Evolutionary conservation across 306 rosid genomes (phyloP), one percentile per base, ranked within the genome.

Genomic region (Dryas drummondii): DNA sequence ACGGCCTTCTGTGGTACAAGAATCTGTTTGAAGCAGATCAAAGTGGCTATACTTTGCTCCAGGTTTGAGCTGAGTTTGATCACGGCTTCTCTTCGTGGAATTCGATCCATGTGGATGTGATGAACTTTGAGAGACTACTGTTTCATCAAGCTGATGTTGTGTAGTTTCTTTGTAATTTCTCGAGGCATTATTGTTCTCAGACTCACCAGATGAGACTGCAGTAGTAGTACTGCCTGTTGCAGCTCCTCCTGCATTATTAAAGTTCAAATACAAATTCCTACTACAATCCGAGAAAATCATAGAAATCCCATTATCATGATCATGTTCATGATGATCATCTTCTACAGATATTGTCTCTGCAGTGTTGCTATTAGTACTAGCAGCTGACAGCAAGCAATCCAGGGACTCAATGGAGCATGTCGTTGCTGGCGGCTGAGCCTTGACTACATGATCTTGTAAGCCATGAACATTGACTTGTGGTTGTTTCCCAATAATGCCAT

Each of bases 121-220:
- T 54, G 90, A 82, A 22, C 40, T 57, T 69, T 80, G 88, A 68
- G 88, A 85, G 16, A 63, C 27, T 6, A 59, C 66, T 46, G 85
- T 76, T 73, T 83, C 84, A 7, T 83, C 37, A 1, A 32, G 37
- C 37, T 1, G 37, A 32, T 32, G 2, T 32, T 32, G 37, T 32
- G 37, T 32, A 61, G 68, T 67, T 72, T 73, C 76, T 68, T 72
- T 79, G 64, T 66, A 76, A 65, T 59, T 62, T 46, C 74, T 76
- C 19, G 88, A 82, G 50, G 76, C 78, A 71, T 77, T 77, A 45
- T 75, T 72, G 22, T 72, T 72, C 56, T 82, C 89, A 45, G 88
- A 80, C 79, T 86, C 88, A 22, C 83, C 89, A 3, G 97, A 83
- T 47, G 93, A 84, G 41, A 70, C 81, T 42, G 89, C 84, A 61